Conservation (phyloP, 2,329 filamentous ascomycete species). For the Chaetomium strumarium region DNA sequence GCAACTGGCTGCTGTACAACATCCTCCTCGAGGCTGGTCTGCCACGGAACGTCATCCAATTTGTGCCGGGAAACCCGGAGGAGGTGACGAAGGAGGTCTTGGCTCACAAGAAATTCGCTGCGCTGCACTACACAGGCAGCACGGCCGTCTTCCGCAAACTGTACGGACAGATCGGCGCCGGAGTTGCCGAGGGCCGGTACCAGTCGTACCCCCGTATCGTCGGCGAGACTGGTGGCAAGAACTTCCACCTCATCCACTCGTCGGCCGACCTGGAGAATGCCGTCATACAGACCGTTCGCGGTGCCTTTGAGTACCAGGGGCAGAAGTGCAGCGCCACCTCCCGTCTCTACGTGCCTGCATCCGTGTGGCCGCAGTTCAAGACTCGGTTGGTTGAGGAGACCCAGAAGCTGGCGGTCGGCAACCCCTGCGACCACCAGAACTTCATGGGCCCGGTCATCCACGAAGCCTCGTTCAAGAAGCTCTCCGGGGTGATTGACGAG, state of each 20-base stretch:
- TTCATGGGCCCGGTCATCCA: constrained; percentile 48
- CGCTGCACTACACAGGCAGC: constrained; percentile 93
- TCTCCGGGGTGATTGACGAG: constrained; percentile 39
- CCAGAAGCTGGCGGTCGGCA: constrained; percentile 29
- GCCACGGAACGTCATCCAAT: constrained; percentile 85
- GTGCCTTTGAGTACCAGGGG: constrained; percentile 46
- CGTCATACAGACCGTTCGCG: constrained; percentile 41
- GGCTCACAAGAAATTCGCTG: constrained; percentile 72
- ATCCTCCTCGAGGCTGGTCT: constrained; percentile 89
- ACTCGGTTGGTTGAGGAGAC: constrained; percentile 34
- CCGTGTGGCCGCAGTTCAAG: constrained; percentile 36
- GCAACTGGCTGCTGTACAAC: constrained; percentile 84
- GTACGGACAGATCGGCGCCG: constrained; percentile 78
- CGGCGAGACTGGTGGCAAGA: constrained; percentile 49
- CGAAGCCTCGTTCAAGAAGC: constrained; percentile 39
- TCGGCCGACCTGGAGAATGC: constrained; percentile 43
- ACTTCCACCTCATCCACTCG: constrained; percentile 45
- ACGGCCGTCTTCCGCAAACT: constrained; percentile 85
- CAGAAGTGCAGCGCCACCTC: constrained; percentile 48
- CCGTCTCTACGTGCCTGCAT: constrained; percentile 49
- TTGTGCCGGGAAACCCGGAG: constrained; percentile 81
- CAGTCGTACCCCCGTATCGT: constrained; percentile 59
- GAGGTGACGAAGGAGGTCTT: constrained; percentile 75
- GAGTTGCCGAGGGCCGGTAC: constrained; percentile 77
- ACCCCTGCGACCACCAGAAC: constrained; percentile 29